phyloP scores from a whole-genome alignment of 805 yeast genomes.

The Metschnikowia kunwiensis region DNA sequence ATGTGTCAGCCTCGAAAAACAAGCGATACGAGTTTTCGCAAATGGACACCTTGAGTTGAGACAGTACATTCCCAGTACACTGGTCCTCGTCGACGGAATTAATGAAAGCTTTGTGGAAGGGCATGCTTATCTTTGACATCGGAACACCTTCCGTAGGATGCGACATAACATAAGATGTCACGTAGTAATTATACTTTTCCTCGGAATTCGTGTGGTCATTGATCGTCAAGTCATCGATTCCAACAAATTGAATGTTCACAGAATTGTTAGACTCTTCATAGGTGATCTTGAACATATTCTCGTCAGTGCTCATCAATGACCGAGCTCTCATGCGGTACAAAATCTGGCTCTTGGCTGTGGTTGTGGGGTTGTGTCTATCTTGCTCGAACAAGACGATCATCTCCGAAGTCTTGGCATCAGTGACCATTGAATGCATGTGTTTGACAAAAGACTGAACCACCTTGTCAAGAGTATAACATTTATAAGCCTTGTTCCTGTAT shows the following conservation, averaged over 20 bases:
- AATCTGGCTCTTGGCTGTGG: slow-evolving; percentile 85
- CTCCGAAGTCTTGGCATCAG: slow-evolving; percentile 78
- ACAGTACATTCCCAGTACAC: slow-evolving; percentile 60
- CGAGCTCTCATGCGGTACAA: slow-evolving; percentile 86
- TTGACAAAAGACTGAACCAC: slow-evolving; percentile 71
- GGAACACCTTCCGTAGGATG: slow-evolving; percentile 97
- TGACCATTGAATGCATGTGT: slow-evolving; percentile 79
- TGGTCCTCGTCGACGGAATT: slow-evolving; percentile 54
- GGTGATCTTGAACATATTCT: slow-evolving; percentile 86
- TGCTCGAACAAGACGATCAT: slow-evolving; percentile 77
- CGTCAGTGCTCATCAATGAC: slow-evolving; percentile 72
- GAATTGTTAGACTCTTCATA: slow-evolving; percentile 52
- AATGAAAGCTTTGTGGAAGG: slow-evolving; percentile 64
- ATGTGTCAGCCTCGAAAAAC: slow-evolving; percentile 74
- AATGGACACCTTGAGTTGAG: slow-evolving; percentile 74
- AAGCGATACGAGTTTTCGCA: slow-evolving; percentile 75
- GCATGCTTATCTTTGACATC: slow-evolving; percentile 69
- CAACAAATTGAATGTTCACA: slow-evolving; percentile 76
- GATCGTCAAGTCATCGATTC: slow-evolving; percentile 83
- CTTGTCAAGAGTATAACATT: slow-evolving; percentile 88
- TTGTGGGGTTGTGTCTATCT: slow-evolving; percentile 61
- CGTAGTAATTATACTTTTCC: slow-evolving; percentile 88
- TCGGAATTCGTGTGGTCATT: slow-evolving; percentile 65
- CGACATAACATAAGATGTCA: slow-evolving; percentile 88
- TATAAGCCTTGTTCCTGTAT: slow-evolving; percentile 88